Evolutionary conservation across 2,329 filamentous ascomycete genomes (phyloP).

Genomic region (Capronia coronata): DNA sequence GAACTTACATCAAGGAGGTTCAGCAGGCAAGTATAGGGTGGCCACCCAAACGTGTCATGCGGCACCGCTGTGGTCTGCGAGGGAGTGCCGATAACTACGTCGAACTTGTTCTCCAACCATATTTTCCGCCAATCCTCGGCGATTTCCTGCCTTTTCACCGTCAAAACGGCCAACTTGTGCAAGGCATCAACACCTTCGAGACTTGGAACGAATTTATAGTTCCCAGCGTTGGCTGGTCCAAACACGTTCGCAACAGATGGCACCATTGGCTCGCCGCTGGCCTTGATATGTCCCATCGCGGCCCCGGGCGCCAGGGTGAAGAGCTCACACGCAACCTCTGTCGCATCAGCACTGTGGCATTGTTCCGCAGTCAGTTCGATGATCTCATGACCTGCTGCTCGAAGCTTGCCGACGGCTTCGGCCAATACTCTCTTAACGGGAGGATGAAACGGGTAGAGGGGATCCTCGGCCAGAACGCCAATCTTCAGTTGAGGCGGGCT

Average conservation of each 20-base stretch:
- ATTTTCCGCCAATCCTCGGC: conserved; percentile 39
- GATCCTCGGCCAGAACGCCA: conserved; percentile 46
- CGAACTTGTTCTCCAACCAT: conserved; percentile 42
- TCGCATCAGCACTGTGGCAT: conserved; percentile 18
- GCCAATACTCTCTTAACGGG: conserved; percentile 45
- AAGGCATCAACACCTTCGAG: conserved; percentile 35
- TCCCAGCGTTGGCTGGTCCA: conserved; percentile 9
- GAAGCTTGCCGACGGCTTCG: conserved; percentile 42
- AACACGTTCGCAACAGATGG: conserved; percentile 18
- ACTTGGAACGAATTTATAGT: conserved; percentile 23
- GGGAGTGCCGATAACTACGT: conserved; percentile 46
- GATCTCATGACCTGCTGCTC: conserved; percentile 49
- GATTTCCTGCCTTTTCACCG: conserved; percentile 35
- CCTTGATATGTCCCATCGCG: conserved; percentile 18
- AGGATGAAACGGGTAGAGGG: conserved; percentile 47
- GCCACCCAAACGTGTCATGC: conserved; percentile 40
- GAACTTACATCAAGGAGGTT: conserved; percentile 49
- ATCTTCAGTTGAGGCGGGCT: conserved; percentile 36
- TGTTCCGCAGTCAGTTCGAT: conserved; percentile 21
- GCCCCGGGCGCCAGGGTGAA: conserved; percentile 27
- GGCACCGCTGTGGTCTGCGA: conserved; percentile 47
- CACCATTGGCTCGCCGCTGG: conserved; percentile 30
- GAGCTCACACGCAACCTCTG: conserved; percentile 26
- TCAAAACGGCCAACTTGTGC: conserved; percentile 40
- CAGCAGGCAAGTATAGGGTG: conserved; percentile 45